These are phyloP conservation scores for Delonix regia DNA, from an alignment of 306 rosid genomes.

Conservation along the genomic window DNA sequence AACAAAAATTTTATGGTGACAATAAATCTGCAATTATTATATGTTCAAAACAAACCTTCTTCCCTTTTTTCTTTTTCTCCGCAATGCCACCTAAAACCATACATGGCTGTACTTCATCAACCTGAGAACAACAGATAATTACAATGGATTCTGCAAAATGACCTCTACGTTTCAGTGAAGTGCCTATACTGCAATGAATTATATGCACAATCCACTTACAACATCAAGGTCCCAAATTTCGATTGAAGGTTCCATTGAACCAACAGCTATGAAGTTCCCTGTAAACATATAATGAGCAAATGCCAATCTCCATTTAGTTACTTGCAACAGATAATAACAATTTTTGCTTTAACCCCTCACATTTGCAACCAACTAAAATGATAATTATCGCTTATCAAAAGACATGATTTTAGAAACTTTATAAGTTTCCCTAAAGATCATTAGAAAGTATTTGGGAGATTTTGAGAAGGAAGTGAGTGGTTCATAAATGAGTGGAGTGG, in stretches of 20 bases:
- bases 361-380: not conserved
- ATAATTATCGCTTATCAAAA: not conserved
- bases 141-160: conserved; percentile 15
- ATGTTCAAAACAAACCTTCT: conserved; percentile 53
- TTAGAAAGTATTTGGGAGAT: not conserved
- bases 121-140: conserved; percentile 48
- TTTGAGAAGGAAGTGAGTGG: not conserved
- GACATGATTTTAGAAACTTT: not conserved
- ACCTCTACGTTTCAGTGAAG: not conserved
- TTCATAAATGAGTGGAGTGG: not conserved
- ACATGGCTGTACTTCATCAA: conserved; percentile 85
- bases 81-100: conserved; percentile 68
- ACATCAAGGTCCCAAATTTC: conserved; percentile 98
- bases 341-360: not conserved
- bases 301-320: not conserved
- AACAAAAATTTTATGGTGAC: conserved; percentile 2
- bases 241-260: conserved; percentile 86
- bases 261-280: conserved; percentile 90
- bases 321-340: not conserved
- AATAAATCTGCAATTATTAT: conserved; percentile 24
- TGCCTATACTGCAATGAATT: conserved; percentile 4
- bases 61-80: conserved; percentile 62
- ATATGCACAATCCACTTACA: conserved; percentile 52
- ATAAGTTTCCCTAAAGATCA: not conserved
- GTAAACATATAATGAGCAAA: too few relatives aligned